These are phyloP conservation scores for Cutaneotrichosporon sp. DNA, from an alignment of 1,284 basidiomycete species.

Conservation along the genomic window DNA sequence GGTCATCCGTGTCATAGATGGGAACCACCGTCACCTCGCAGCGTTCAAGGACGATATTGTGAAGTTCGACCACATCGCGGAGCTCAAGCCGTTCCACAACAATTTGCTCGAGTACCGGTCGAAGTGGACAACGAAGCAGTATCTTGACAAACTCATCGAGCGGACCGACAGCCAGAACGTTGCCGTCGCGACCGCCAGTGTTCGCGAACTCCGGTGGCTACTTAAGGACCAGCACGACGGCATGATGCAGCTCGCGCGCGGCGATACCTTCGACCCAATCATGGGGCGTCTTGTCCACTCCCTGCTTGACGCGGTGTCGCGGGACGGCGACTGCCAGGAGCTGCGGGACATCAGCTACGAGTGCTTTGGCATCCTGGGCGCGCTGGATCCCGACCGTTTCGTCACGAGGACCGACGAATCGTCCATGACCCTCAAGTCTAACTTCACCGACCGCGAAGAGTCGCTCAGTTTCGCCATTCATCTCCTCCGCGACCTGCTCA, in stretches of 20 bases:
- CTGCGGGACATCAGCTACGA: constrained; percentile 72
- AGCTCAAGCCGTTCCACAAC: constrained; percentile 56
- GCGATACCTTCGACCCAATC: constrained; percentile 78
- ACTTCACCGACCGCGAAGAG: constrained; percentile 79
- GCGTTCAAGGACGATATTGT: constrained; percentile 69
- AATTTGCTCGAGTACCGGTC: constrained; percentile 55
- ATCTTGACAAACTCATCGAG: constrained; percentile 66
- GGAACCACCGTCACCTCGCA: constrained; percentile 54
- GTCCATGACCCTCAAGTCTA: constrained; percentile 68
- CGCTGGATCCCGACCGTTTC: constrained; percentile 91
- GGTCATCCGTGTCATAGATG: constrained; percentile 69
- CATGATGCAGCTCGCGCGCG: constrained; percentile 62
- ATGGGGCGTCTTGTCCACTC: constrained; percentile 66
- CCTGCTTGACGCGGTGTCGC: constrained; percentile 66
- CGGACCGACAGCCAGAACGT: constrained; percentile 76
- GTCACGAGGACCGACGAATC: constrained; percentile 51
- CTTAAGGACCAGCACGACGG: constrained; percentile 56
- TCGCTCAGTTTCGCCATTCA: constrained; percentile 75
- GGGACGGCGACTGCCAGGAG: constrained; percentile 64
- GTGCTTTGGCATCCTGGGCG: constrained; percentile 90
- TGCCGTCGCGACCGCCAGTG: constrained; percentile 68
- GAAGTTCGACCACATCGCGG: constrained; percentile 65
- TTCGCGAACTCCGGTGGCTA: constrained; percentile 69
- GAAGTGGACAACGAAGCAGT: constrained; percentile 55
- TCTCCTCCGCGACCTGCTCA: constrained; percentile 78